Evolutionary conservation across 164 flowering plant genomes (phyloP).

Genomic region (Nymphaea colorata): DNA sequence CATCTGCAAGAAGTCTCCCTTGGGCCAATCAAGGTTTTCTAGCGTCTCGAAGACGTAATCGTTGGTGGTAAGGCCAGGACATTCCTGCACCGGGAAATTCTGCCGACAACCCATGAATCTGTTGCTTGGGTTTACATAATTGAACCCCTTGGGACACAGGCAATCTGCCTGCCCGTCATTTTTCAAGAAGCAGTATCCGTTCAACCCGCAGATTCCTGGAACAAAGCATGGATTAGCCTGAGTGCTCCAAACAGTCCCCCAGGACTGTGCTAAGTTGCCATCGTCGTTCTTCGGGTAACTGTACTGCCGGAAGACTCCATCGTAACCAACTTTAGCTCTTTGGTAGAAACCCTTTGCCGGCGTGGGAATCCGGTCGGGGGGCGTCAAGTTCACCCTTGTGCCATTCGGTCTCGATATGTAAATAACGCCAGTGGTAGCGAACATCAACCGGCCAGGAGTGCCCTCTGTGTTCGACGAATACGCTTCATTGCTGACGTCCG

Average conservation of each 20-base stretch:
- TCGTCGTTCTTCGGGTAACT: slow-evolving; percentile 12
- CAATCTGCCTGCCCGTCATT: neutral
- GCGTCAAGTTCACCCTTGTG: neutral
- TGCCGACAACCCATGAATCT: neutral
- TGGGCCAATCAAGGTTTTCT: slow-evolving; percentile 6
- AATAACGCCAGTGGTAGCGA: slow-evolving; percentile 22
- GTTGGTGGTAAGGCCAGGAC: neutral
- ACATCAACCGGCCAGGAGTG: slow-evolving; percentile 10
- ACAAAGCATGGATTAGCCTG: neutral
- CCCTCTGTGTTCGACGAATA: neutral
- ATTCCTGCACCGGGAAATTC: neutral
- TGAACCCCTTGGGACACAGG: neutral
- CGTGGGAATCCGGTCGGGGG: neutral
- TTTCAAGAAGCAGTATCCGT: neutral
- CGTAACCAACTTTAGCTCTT: slow-evolving; percentile 28
- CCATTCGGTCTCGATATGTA: slow-evolving; percentile 15
- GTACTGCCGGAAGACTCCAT: slow-evolving; percentile 35
- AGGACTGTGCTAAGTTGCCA: neutral
- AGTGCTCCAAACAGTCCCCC: neutral
- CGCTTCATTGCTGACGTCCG: neutral
- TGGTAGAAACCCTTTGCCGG: slow-evolving; percentile 17
- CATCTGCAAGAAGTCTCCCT: neutral
- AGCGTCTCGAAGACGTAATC: neutral
- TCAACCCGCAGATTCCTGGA: slow-evolving; percentile 5
- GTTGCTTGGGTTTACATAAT: slow-evolving; percentile 4